These are phyloP conservation scores for Heterobasidion irregulare DNA, from an alignment of 1,284 basidiomycete genomes.

Conservation along the genomic window DNA sequence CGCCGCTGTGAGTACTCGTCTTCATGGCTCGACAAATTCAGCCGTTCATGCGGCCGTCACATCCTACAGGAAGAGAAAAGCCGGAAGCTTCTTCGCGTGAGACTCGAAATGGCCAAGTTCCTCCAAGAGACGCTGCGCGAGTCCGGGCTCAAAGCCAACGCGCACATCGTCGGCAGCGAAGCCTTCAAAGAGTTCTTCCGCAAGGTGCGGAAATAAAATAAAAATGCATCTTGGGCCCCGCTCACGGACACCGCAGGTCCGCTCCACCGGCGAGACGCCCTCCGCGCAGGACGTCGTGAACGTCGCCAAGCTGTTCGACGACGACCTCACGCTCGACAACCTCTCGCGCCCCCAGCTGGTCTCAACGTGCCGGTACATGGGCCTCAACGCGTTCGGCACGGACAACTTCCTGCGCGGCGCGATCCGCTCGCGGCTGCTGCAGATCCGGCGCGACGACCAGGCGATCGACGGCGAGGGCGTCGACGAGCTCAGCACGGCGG, in stretches of 20 bases:
- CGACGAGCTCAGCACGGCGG: slow-evolving; percentile 83
- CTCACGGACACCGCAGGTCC: slow-evolving; percentile 33
- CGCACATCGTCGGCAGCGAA: slow-evolving; percentile 86
- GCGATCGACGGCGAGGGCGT: slow-evolving; percentile 87
- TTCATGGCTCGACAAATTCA: neutral
- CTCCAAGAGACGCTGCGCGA: slow-evolving; percentile 95
- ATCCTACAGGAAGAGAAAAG: slow-evolving; percentile 90
- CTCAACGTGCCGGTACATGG: slow-evolving; percentile 97
- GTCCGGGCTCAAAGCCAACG: slow-evolving; percentile 87
- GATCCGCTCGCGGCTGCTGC: slow-evolving; percentile 79
- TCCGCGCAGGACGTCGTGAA: slow-evolving; percentile 85
- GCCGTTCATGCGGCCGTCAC: neutral
- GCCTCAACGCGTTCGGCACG: slow-evolving; percentile 96
- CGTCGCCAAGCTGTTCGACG: slow-evolving; percentile 95
- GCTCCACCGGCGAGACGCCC: slow-evolving; percentile 91
- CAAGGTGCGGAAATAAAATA: slow-evolving; percentile 46
- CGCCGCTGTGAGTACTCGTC: slow-evolving; percentile 56
- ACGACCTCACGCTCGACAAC: slow-evolving; percentile 97
- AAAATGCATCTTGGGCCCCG: neutral
- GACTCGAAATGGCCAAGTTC: slow-evolving; percentile 99
- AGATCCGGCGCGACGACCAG: slow-evolving; percentile 90
- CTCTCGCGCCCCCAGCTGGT: slow-evolving; percentile 95
- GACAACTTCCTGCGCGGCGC: slow-evolving; percentile 97
- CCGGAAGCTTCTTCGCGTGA: slow-evolving; percentile 88
- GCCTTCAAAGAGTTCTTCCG: slow-evolving; percentile 99